Conservation (phyloP, 2,329 filamentous ascomycete genomes). For the Colletotrichum sp. region DNA sequence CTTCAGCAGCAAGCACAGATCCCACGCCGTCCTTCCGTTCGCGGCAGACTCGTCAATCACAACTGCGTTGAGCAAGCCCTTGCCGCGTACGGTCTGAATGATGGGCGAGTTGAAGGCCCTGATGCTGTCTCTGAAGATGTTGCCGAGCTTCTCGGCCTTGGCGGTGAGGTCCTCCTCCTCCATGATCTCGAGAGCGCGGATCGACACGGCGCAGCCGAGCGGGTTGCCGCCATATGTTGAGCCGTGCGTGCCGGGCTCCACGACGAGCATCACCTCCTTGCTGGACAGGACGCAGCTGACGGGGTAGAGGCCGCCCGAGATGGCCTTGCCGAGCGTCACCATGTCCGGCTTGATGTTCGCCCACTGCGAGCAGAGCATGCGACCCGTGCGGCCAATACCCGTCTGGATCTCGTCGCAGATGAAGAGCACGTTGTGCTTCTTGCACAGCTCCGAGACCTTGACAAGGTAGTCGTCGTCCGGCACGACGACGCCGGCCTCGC, state of each 20-base stretch:
- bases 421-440: conserved; percentile 92
- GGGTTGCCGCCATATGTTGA: conserved; percentile 99
- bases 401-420: conserved; percentile 99
- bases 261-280: conserved; percentile 91
- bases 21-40: conserved; percentile 89
- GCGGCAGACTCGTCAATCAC: conserved; percentile 92
- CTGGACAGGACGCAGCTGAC: conserved; percentile 89
- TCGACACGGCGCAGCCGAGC: conserved; percentile 91
- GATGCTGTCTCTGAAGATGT: conserved; percentile 82
- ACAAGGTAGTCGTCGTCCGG: conserved; percentile 88
- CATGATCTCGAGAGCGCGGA: conserved; percentile 91
- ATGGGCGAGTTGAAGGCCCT: conserved; percentile 78
- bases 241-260: conserved; percentile 96
- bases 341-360: conserved; percentile 94
- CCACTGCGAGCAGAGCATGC: conserved; percentile 94
- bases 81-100: conserved; percentile 84
- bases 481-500: conserved; percentile 95
- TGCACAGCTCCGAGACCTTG: conserved; percentile 83
- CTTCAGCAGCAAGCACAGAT: conserved; percentile 94
- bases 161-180: conserved; percentile 89
- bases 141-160: conserved; percentile 76
- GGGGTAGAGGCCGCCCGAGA: conserved; percentile 99
- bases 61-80: conserved; percentile 93
- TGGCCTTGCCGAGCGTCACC: conserved; percentile 94
- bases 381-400: conserved; percentile 92